A percentile compares a stretch with the other conserved stretches of the same genome.
phyloP scores from a whole-genome alignment of 495 filamentous ascomycete species.

The Neurospora sp. region DNA sequence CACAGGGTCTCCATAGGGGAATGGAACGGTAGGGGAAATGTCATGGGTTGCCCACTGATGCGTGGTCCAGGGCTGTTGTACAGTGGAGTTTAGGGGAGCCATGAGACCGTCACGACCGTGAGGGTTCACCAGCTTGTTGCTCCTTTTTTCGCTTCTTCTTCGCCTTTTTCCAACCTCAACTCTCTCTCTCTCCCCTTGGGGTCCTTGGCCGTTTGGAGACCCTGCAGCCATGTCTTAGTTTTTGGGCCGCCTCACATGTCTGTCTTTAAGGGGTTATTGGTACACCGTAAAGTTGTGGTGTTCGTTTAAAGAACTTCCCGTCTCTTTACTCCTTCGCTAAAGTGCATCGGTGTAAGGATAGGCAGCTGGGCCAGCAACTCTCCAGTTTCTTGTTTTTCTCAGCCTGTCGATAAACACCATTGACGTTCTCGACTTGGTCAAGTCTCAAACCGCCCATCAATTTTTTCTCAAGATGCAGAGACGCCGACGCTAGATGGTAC shows the following conservation, averaged over 20 bases:
- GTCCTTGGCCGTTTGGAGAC: background rate
- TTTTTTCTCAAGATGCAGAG: background rate
- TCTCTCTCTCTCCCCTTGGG: background rate
- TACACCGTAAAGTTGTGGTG: background rate
- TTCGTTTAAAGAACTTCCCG: background rate
- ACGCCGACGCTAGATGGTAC: background rate
- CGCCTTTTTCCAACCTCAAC: background rate
- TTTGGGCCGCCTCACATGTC: background rate
- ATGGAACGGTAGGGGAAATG: background rate
- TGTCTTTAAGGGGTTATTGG: background rate
- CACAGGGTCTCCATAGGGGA: background rate
- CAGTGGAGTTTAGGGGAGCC: background rate
- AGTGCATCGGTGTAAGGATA: background rate
- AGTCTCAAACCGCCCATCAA: background rate
- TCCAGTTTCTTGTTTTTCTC: background rate
- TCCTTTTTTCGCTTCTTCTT: background rate
- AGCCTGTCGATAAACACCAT: background rate
- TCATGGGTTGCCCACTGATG: background rate
- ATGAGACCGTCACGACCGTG: background rate
- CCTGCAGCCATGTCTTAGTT: background rate
- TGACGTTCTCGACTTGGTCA: background rate
- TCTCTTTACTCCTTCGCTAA: background rate
- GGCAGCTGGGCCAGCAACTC: background rate
- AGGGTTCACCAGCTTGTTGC: background rate
- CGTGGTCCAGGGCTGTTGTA: background rate